Base-by-base conservation (phyloP, 352 stramenopile genomes). In the Pythium phragmiticola region DNA sequence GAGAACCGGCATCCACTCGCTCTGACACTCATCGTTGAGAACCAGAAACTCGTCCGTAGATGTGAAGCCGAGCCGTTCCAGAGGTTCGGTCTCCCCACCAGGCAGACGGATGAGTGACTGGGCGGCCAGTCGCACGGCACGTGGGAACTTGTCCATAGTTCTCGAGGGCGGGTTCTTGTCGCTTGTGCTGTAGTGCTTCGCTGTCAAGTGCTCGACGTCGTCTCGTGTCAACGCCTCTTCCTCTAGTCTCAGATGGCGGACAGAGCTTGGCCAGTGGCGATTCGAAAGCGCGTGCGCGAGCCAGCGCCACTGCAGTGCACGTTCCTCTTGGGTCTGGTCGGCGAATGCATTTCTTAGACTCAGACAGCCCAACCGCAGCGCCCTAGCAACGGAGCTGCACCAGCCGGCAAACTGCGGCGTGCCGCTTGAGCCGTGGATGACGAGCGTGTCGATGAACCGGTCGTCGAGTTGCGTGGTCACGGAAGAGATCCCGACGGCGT, bases 271-370 rank as follows among this genome's bases (percentile, higher is more conserved):
- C 53, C 53, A 60, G 7, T 60, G 39, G 39, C 39, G 37, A 17
- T 51, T 60, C 14, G 53, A 28, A 8, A 60, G 23, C 26, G 53
- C 53, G 26, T 60, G 51, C 4, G 21, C 41, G 2, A 60, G 53
- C 56, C 56, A 63, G 16, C 36, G n/a, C 56, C 56, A 57, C 57
- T 64, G 46, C 16, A 52, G 6, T 16, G 14, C 42, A 4, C 43
- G 30, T 7, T 16, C 19, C 33, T 26, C 41, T 9, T n/a, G 7
- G 11, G 21, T 30, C 46, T 52, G 55, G 30, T 64, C 57, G 5
- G 37, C 17, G 28, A 64, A 63, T 13, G 23, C 26, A 17, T 50
- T 49, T 26, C 21, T 6, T 2, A 64, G 34, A 16, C 17, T 34
- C 14, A 64, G 28, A 1, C 28, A 8, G 2, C 48, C 17, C 7